phyloP scores from a whole-genome alignment of 805 yeast species.

The Yamadazyma paraphyllophila region DNA sequence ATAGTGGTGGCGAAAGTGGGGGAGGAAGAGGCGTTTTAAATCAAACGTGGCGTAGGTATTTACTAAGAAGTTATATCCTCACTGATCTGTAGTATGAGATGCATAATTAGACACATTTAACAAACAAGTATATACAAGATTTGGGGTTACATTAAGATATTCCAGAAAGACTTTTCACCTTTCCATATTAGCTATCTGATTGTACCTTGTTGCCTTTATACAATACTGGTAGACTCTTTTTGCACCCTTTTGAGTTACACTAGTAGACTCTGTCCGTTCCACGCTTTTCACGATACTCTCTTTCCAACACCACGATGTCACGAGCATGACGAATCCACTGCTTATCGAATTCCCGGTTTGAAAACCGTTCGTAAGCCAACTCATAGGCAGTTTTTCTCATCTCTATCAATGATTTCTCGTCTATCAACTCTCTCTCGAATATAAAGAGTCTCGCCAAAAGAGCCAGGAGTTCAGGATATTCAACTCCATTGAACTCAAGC shows the following conservation, averaged over 20 bases:
- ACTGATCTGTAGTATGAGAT: too few relatives aligned
- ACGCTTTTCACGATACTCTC: conserved; percentile 20
- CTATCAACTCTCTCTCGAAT: conserved; percentile 9
- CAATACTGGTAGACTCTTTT: neutral
- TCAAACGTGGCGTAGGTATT: too few relatives aligned
- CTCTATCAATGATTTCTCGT: conserved; percentile 30
- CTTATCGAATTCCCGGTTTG: conserved; percentile 54
- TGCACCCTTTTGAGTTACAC: too few relatives aligned
- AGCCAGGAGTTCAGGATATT: conserved; percentile 47
- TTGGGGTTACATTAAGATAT: too few relatives aligned
- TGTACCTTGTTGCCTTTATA: too few relatives aligned
- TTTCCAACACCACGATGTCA: conserved; percentile 9
- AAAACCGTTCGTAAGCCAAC: conserved; percentile 53
- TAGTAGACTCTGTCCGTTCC: conserved; percentile 1
- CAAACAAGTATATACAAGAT: neutral
- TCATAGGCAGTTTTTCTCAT: conserved; percentile 48
- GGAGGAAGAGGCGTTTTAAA: too few relatives aligned
- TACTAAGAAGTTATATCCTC: too few relatives aligned
- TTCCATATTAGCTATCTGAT: too few relatives aligned
- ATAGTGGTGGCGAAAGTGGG: too few relatives aligned
- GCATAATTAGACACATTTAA: too few relatives aligned
- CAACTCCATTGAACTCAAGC: conserved; percentile 13
- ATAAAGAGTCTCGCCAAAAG: conserved; percentile 46
- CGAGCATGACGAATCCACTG: conserved; percentile 46
- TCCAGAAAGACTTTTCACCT: too few relatives aligned